Conservation (phyloP, 176 grass and related monocot species). For the Elymus sibiricus region DNA sequence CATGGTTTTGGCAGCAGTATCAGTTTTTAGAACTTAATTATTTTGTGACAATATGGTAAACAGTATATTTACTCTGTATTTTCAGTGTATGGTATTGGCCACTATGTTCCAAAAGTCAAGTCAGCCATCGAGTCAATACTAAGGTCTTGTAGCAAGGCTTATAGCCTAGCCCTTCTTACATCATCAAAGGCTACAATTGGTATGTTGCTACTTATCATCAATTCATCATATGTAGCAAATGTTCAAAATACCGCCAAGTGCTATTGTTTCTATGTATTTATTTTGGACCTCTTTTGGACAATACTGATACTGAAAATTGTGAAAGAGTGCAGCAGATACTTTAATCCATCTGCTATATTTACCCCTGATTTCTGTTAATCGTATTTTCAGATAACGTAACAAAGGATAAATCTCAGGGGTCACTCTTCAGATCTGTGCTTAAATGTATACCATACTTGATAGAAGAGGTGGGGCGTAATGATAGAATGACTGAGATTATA, state of each 20-base stretch:
- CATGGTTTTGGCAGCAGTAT: constrained; percentile 3
- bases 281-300: constrained; percentile 15
- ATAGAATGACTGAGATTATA: constrained; percentile 97
- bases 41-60: constrained; percentile 10
- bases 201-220: constrained; percentile 39
- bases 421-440: constrained; percentile 93
- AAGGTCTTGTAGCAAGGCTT: constrained; percentile 89
- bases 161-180: constrained; percentile 87
- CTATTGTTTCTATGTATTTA: constrained; percentile 5
- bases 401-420: constrained; percentile 94
- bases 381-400: constrained; percentile 74
- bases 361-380: constrained; percentile 17
- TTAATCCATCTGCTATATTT: constrained; percentile 5
- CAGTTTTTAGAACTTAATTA: constrained; percentile 7
- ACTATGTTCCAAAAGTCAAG: constrained; percentile 92
- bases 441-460: constrained; percentile 98
- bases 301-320: constrained; percentile 22
- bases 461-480: constrained; percentile 85
- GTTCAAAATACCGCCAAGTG: neutral
- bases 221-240: neutral
- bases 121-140: constrained; percentile 90
- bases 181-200: constrained; percentile 88
- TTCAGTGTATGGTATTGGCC: constrained; percentile 66
- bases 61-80: constrained; percentile 18
- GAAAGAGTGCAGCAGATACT: neutral